Percentiles rank a stretch among this genome's conserved stretches.
phyloP scores from a whole-genome alignment of 257 asterid genomes.

The Forsythia suspensa region DNA sequence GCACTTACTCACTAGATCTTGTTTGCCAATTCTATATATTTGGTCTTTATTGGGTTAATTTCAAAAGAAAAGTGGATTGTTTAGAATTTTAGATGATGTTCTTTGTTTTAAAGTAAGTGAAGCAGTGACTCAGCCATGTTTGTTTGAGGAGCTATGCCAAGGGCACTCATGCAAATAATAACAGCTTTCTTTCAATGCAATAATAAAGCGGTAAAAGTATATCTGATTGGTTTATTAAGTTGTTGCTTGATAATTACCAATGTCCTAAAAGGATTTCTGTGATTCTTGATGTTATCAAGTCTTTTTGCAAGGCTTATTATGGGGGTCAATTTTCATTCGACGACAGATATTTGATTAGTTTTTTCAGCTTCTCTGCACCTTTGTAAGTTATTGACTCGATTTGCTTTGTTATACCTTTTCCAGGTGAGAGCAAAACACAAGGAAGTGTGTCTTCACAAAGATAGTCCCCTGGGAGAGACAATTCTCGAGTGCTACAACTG shows the following conservation, averaged over 20 bases:
- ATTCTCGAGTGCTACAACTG: conserved; percentile 96
- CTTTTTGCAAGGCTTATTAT: neutral
- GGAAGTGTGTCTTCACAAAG: conserved; percentile 99
- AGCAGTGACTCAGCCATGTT: neutral
- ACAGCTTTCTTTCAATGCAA: neutral
- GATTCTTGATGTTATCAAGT: neutral
- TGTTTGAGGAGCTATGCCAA: conserved; percentile 3
- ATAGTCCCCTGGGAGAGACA: conserved; percentile 97
- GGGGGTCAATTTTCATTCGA: neutral
- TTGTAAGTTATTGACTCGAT: conserved; percentile 1
- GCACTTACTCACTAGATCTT: neutral
- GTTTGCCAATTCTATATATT: neutral
- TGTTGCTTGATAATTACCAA: neutral
- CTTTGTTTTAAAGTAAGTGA: neutral
- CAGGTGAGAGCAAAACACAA: conserved; percentile 99
- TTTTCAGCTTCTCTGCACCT: neutral
- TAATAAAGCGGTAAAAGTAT: neutral
- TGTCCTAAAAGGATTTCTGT: neutral
- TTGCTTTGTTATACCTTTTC: conserved; percentile 14
- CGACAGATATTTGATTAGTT: neutral
- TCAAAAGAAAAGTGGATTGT: neutral
- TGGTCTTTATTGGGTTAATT: neutral
- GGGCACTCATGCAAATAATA: neutral
- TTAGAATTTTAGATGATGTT: neutral
- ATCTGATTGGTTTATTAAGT: neutral